These are phyloP conservation scores for Lyophyllum semitale DNA, from an alignment of 768 basidiomycete species.

Conservation along the genomic window DNA sequence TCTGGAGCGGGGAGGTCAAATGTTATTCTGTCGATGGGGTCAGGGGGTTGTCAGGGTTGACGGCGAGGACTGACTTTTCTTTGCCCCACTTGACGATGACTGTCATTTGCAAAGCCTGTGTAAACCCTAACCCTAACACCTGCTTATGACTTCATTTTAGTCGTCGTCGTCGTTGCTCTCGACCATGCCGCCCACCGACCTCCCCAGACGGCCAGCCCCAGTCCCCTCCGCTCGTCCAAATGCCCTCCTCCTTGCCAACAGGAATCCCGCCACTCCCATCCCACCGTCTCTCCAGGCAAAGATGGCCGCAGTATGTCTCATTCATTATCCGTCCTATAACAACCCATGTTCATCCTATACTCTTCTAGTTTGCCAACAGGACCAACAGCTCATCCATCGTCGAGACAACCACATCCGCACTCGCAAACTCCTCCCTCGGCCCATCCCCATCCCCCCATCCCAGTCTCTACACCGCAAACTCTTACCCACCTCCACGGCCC, in stretches of 20 bases:
- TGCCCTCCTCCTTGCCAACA: conserved; percentile 44
- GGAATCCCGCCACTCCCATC: conserved; percentile 61
- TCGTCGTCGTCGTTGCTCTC: conserved; percentile 5
- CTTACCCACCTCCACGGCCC: conserved; percentile 15
- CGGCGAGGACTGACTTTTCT: conserved; percentile 28
- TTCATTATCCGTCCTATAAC: not conserved
- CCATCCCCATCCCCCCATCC: conserved; percentile 13
- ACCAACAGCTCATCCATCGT: conserved; percentile 35
- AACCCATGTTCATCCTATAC: conserved; percentile 3
- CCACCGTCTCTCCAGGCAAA: conserved; percentile 91
- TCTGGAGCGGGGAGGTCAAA: conserved; percentile 57
- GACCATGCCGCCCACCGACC: conserved; percentile 18
- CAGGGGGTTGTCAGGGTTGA: conserved; percentile 1
- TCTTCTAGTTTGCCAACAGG: conserved; percentile 27
- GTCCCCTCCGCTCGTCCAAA: conserved; percentile 19
- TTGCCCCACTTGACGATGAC: conserved; percentile 49
- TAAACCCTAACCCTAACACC: conserved; percentile 13
- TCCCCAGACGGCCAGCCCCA: conserved; percentile 23
- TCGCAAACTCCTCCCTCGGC: conserved; percentile 1
- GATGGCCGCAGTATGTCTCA: conserved; percentile 75
- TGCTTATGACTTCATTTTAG: conserved; percentile 14
- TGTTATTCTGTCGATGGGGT: conserved; percentile 27
- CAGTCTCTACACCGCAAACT: conserved; percentile 23
- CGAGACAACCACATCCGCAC: conserved; percentile 32
- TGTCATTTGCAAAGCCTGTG: conserved; percentile 28